phyloP scores from a whole-genome alignment of 257 asterid genomes.

The Avicennia marina region DNA sequence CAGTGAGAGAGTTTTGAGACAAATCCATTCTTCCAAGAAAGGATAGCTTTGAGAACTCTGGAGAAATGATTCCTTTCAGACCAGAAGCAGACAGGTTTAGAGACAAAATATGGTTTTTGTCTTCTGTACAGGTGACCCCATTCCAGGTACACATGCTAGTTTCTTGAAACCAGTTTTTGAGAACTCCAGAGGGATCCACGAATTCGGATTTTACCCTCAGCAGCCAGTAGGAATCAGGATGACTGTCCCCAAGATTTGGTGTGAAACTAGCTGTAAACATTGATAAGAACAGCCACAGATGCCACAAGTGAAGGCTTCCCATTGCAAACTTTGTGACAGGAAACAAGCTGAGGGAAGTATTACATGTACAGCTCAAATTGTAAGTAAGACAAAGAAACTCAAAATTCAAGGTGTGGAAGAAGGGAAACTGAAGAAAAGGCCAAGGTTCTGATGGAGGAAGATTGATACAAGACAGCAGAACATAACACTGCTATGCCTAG shows the following conservation, averaged over 20 bases:
- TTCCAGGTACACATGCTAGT: constrained; percentile 62
- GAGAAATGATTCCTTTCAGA: constrained; percentile 48
- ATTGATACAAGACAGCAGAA: too few relatives aligned
- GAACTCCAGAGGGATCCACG: constrained; percentile 51
- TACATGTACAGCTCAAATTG: constrained; percentile 8
- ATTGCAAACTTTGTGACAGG: constrained; percentile 23
- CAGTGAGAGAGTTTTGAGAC: constrained; percentile 56
- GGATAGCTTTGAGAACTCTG: constrained; percentile 45
- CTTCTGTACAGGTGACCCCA: constrained; percentile 66
- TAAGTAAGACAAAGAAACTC: background rate
- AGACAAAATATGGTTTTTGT: constrained; percentile 35
- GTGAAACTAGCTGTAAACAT: constrained; percentile 21
- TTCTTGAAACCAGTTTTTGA: constrained; percentile 56
- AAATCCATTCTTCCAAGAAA: constrained; percentile 61
- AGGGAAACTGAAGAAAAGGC: background rate
- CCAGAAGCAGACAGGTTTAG: constrained; percentile 61
- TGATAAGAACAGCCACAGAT: constrained; percentile 37
- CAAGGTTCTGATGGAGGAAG: constrained; percentile 17
- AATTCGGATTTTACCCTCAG: constrained; percentile 54
- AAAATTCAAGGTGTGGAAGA: background rate
- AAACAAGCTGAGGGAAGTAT: background rate
- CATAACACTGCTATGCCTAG: background rate
- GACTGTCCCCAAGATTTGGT: constrained; percentile 23
- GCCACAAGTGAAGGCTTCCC: constrained; percentile 34
- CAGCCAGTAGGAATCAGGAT: constrained; percentile 53